Base-by-base conservation (phyloP, 768 basidiomycete species). In the Cyclocybe cylindracea region DNA sequence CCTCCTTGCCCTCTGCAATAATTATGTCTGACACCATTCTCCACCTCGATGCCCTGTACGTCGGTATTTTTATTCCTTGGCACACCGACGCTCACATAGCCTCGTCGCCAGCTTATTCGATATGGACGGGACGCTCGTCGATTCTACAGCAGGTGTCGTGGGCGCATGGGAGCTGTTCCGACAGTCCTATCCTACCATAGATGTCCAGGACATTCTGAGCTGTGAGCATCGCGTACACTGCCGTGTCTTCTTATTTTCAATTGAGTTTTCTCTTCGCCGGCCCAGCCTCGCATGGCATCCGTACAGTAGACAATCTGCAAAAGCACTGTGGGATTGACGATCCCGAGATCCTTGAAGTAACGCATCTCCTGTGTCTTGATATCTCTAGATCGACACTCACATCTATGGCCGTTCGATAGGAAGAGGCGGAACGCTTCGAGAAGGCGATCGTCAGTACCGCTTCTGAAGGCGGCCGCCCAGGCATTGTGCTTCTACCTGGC, bases 81-180 rank as follows among this genome's bases (percentile, higher is more conserved):
- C 53, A 52, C 62, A 24, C 24, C 24, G 24, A 5, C 61, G 59
- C 61, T 38, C n/a, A 37, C 16, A 44, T 54, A 53, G 51, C 60
- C 46, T 57, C 51, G 55, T 48, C 33, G 32, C 11, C 52, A 89
- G 88, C 51, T 72, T 90, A 10, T 89, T 89, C 61, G 88, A 91
- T 65, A 91, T 90, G 89, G 89, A 91, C 64, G 88, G 88, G 49
- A 93, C 89, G 33, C 74, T 90, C 45, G 78, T 89, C 57, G 89
- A 94, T 64, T 93, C 90, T 14, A 93, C 89, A 8, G 81, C 83
- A 31, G 91, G 89, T 39, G 91, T 95, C 32, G 71, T 82, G 24
- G 89, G 86, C 24, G 91, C 91, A 34, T 95, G 94, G 94, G 74
- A 85, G 47, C 70, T 74, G n/a, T 94, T 93, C 69, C 79, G 78